Base-by-base conservation (phyloP, 148 eudicot genomes). In the Persicaria maculosa region DNA sequence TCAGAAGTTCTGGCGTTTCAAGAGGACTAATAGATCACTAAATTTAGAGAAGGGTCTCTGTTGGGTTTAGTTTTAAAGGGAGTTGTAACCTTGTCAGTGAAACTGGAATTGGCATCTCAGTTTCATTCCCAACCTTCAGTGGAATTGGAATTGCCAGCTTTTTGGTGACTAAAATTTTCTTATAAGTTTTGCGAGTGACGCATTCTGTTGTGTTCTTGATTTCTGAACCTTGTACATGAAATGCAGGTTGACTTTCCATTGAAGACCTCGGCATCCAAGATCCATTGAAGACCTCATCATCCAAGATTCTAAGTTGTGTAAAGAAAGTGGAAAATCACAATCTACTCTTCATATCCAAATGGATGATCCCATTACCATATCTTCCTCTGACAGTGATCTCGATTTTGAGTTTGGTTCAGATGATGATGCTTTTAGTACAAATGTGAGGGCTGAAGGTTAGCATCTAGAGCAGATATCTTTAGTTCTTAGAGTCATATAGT, bases 401-500 rank as follows among this genome's bases (percentile, higher is more conserved):
- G 96, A 88, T 55, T 85, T 82, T 78, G 92, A 87, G 47, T 82
- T 84, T 73, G 79, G 82, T 62, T 75, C 86, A 78, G 86, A 88
- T 77, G 86, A 87, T 25, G 91, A 90, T 57, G 80, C 70, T 65
- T 40, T 43, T 36, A 65, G 70, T 65, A 45, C 83, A 36, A 77
- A 68, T 75, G 47, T 72, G 47, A 74, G 78, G 55, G 81, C 84
- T 85, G 82, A 85, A 68, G 68, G 76, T 68, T 40, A 72, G 69
- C 6, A 44, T 45, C 69, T 15, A 67, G 53, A 6, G 5, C 52
- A 45, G 9, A 68, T 69, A 72, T 50, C 45, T 45, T 22, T 7
- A 20, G 36, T 74, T 22, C 47, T 72, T 72, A 15, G 47, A 40
- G 70, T 15, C 25, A 45, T 65, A 15, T 65, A 40, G 40, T 31